phyloP scores from a whole-genome alignment of 352 stramenopile genomes.

The Globisporangium emineosum region DNA sequence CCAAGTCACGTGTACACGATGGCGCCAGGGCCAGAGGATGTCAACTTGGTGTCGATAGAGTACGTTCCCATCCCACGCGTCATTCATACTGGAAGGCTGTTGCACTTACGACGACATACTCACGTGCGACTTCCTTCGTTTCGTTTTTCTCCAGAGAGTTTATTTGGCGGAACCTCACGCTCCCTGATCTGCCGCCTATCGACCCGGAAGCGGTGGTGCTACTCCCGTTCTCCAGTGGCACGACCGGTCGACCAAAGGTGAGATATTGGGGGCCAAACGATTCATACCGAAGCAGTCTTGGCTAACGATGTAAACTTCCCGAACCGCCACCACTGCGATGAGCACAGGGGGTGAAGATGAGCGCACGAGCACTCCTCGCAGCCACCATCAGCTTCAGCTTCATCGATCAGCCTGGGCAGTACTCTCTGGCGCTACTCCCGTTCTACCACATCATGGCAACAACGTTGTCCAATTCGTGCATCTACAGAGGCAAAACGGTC shows the following conservation, averaged over 20 bases:
- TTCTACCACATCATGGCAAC: constrained; percentile 95
- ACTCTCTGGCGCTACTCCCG: constrained; percentile 83
- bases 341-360: constrained; percentile 76
- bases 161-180: constrained; percentile 13
- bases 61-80: constrained; percentile 15
- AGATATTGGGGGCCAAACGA: background rate
- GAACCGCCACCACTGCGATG: background rate
- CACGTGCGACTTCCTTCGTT: too few species aligned
- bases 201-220: constrained; percentile 19
- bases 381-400: constrained; percentile 58
- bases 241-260: constrained; percentile 81
- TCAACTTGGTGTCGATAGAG: constrained; percentile 27
- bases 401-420: constrained; percentile 54
- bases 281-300: too few species aligned
- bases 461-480: constrained; percentile 63
- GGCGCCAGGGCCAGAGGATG: constrained; percentile 10
- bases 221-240: constrained; percentile 92
- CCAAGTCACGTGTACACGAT: constrained; percentile 30
- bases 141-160: too few species aligned
- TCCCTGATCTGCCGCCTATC: constrained; percentile 6
- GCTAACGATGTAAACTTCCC: background rate
- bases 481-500: constrained; percentile 58
- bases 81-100: too few species aligned
- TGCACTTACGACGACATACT: too few species aligned
- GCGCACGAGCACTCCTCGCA: constrained; percentile 69